Conservation (phyloP, 2,329 filamentous ascomycete genomes). For the Cladosporium velox region DNA sequence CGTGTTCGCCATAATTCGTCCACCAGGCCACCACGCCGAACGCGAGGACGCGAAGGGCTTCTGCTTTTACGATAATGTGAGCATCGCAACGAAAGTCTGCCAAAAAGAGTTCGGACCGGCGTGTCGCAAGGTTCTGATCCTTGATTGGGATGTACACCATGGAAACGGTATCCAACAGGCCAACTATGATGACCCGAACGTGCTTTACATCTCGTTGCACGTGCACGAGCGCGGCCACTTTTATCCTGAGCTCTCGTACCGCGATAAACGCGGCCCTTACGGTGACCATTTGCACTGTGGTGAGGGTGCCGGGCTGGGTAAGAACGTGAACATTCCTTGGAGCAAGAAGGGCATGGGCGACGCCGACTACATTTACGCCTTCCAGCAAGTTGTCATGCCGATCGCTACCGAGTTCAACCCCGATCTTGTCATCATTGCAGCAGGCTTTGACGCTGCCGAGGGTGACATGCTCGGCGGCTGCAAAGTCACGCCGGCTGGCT, state of each 20-base stretch:
- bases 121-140: constrained; percentile 86
- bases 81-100: constrained; percentile 85
- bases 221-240: constrained; percentile 84
- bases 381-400: constrained; percentile 94
- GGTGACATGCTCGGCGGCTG: constrained; percentile 92
- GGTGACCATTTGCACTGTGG: constrained; percentile 64
- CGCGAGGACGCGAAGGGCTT: constrained; percentile 85
- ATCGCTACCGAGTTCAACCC: constrained; percentile 92
- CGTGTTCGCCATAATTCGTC: constrained; percentile 90
- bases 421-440: constrained; percentile 91
- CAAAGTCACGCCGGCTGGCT: constrained; percentile 86
- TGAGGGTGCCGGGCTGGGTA: constrained; percentile 58
- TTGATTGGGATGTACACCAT: constrained; percentile 83
- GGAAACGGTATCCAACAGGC: constrained; percentile 95
- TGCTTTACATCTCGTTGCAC: constrained; percentile 93
- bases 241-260: constrained; percentile 69
- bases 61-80: constrained; percentile 97
- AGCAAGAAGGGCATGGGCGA: constrained; percentile 80
- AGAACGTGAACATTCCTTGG: constrained; percentile 71
- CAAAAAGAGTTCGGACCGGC: constrained; percentile 75
- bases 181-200: constrained; percentile 91
- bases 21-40: constrained; percentile 94
- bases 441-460: constrained; percentile 92
- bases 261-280: constrained; percentile 56
- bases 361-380: constrained; percentile 94